These are phyloP conservation scores for Amauroascus verrucosus DNA, from an alignment of 2,329 filamentous ascomycete genomes.

Conservation along the genomic window DNA sequence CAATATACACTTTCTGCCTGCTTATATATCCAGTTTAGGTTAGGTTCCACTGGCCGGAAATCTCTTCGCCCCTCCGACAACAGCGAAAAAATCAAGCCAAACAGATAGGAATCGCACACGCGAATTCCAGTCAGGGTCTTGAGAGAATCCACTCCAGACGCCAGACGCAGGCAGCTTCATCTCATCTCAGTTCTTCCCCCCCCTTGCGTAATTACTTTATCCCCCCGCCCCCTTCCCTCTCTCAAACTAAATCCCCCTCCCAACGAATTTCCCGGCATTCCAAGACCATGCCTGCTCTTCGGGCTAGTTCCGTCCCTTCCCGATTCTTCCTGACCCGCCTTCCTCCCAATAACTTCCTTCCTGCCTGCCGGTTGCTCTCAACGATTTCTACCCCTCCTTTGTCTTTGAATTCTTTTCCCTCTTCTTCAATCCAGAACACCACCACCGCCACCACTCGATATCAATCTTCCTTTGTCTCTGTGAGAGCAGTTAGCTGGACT, in stretches of 20 bases:
- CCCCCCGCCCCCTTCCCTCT: conserved; percentile 5
- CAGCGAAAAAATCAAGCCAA: background rate
- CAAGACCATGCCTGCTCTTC: conserved; percentile 29
- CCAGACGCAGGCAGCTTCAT: conserved; percentile 3
- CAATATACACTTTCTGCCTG: conserved; percentile 2
- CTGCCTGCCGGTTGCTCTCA: conserved; percentile 11
- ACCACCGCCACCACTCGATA: conserved; percentile 19
- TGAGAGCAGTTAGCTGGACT: conserved; percentile 10
- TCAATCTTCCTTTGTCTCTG: conserved; percentile 8
- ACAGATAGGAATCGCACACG: background rate
- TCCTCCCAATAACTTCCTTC: conserved; percentile 6
- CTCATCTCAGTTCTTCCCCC: background rate
- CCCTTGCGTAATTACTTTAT: background rate
- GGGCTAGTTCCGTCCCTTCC: conserved; percentile 33
- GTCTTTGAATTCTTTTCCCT: conserved; percentile 20
- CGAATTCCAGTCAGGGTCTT: no score
- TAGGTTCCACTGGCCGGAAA: conserved; percentile 5
- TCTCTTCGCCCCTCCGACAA: background rate
- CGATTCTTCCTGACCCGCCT: conserved; percentile 26
- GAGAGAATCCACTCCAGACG: background rate
- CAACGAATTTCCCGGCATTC: conserved; percentile 11
- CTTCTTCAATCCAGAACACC: conserved; percentile 15
- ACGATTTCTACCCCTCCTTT: conserved; percentile 16
- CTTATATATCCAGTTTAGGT: conserved; percentile 1
- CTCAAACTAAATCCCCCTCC: conserved; percentile 7